Base-by-base conservation (phyloP, 2,329 filamentous ascomycete genomes). In the Ceratocystis eucalypticola region DNA sequence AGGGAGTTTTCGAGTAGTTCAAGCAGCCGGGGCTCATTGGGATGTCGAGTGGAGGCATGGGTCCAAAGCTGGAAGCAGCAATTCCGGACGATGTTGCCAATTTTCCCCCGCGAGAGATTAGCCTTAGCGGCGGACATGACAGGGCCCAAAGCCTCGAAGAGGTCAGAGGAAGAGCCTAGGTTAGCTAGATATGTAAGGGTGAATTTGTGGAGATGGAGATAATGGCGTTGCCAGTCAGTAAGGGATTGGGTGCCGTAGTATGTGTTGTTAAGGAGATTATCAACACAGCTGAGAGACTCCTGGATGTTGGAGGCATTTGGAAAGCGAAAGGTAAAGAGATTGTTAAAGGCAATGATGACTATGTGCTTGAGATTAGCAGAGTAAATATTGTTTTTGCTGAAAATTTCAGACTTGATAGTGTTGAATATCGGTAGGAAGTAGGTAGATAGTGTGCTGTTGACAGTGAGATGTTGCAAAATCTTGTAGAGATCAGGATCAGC, bases 381-480 rank as follows among this genome's bases (percentile, higher is more conserved):
- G 28, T 64, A 64, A 20, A 55, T 55, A n/a, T 64, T 64, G 50
- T 64, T 64, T 41, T 44, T 33, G 44, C 30, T 44, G 37, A 64
- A 64, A 17, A 64, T 25, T 20, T 64, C 62, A 5, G 30, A 20
- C n/a, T 53, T 30, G 1, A 64, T 53, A 28, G 25, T 64, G 25
- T 4, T 30, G 5, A 64, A 41, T n/a, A 64, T 64, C 15, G 44
- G 33, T 10, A 53, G 8, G 12, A 53, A 17, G 20, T 53, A 25
- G 20, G 22, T 10, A 12, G 48, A 53, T 3, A 53, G 48, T 25
- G 7, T 53, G 20, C 20, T 53, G 22, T 53, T 25, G 48, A 12
- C 12, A 15, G 48, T 20, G 8, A 25, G 7, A 25, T 53, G 48
- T 20, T 15, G 48, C 12, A 53, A 8, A 25, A 53, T 15, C 17